Evolutionary conservation across 768 basidiomycete species (phyloP).

Genomic region (Pisolithus albus): DNA sequence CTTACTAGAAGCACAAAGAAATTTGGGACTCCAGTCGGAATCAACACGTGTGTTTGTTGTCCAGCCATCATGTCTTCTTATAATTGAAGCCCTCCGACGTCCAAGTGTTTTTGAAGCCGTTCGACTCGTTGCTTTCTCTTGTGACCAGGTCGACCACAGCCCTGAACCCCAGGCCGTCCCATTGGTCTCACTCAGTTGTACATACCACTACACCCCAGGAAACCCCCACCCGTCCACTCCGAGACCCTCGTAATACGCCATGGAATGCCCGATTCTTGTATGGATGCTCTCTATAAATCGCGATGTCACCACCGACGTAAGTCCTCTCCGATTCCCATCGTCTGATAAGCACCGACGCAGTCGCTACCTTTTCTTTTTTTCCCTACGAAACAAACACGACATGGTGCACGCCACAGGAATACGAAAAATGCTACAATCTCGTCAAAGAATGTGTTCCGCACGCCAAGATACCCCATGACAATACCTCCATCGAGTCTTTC

Average conservation of each 20-base stretch:
- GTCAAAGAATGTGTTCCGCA: conserved; percentile 56
- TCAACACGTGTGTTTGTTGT: too few relatives aligned
- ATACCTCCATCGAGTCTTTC: conserved; percentile 55
- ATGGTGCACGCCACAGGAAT: conserved; percentile 46
- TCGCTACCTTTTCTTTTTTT: not conserved
- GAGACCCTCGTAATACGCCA: conserved; percentile 3
- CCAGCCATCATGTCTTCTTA: too few relatives aligned
- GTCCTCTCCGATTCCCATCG: conserved; percentile 10
- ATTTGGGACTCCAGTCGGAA: too few relatives aligned
- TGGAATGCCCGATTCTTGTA: conserved; percentile 65
- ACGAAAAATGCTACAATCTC: conserved; percentile 57
- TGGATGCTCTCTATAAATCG: conserved; percentile 79
- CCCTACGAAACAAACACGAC: not conserved
- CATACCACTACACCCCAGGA: not conserved
- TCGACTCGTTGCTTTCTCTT: too few relatives aligned
- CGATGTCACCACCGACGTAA: conserved; percentile 60
- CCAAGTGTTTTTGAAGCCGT: too few relatives aligned
- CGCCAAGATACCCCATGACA: conserved; percentile 46
- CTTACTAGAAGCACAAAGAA: too few relatives aligned
- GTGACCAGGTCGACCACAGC: too few relatives aligned
- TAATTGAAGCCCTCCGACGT: too few relatives aligned
- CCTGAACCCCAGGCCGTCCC: too few relatives aligned
- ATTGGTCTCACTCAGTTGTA: not conserved
- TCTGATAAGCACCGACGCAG: not conserved
- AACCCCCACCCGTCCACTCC: not conserved